Evolutionary conservation across 768 basidiomycete species (phyloP), one percentile per base, ranked within the genome.

Genomic region (Heimioporus sp.): DNA sequence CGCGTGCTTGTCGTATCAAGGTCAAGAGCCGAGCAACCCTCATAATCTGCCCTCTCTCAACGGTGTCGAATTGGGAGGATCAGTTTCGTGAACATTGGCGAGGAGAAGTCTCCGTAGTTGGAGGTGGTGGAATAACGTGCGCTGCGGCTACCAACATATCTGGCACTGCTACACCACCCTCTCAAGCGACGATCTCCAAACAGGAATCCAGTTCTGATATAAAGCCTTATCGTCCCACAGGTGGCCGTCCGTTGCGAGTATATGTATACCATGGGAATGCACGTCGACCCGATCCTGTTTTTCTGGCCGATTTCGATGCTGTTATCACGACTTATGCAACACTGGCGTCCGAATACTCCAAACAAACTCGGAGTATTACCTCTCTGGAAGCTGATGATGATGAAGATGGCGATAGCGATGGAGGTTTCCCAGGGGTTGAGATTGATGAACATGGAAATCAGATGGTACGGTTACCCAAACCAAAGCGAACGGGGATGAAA

Each of bases 291-390:
- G 93, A 98, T 65, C 82, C 93, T n/a, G 70, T 80, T 15, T 93
- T 88, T 65, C 76, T 99, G 41, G 89, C 92, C 17, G 86, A 95
- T 66, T 96, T 98, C 67, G 97, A 99, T 71, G 88, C 92, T 19
- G 95, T 99, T 51, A 92, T 99, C 67, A 99, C 97, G 5, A 98
- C 94, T 2, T 99, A 93, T 70, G 88, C 93, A 28, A 98, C 97
- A 0, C 77, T 99, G 36, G 96, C 95, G 2, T 89, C 90, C 12
- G 97, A 99, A 66, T 98, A 80, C 66, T 95, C 93, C 15, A 96
- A 90, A 66, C 95, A 98, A 70, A 82, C 72, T 51, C 78, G 82
- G 62, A 89, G 84, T 52, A 69, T 82, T 8, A 76, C 79, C 30
- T 73, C 70, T 45, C 73, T 73, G 4, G 86, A 83, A 30, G 84